Evolutionary conservation across 805 yeast genomes (phyloP).

Genomic region (Blastobotrys mokoenaii): DNA sequence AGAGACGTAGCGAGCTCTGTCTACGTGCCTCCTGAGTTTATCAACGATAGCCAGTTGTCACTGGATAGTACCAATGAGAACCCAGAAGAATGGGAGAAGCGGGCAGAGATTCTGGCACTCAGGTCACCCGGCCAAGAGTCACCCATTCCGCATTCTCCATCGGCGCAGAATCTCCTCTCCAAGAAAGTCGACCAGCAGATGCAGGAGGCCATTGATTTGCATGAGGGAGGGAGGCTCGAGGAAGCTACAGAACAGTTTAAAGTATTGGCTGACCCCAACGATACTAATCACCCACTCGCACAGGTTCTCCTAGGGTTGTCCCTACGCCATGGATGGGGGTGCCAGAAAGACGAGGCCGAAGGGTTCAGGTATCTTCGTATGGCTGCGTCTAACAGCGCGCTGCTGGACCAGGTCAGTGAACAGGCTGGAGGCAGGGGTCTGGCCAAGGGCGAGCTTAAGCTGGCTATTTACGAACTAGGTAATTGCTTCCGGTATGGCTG

Average conservation of each 20-base stretch:
- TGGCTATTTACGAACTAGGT: slow-evolving; percentile 27
- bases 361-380: slow-evolving; percentile 20
- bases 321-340: slow-evolving; percentile 29
- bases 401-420: slow-evolving; percentile 13
- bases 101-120: neutral
- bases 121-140: neutral
- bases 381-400: slow-evolving; percentile 21
- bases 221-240: slow-evolving; percentile 20
- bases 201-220: slow-evolving; percentile 23
- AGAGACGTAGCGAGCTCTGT: neutral
- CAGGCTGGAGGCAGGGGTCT: slow-evolving; percentile 13
- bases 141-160: neutral
- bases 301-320: slow-evolving; percentile 26
- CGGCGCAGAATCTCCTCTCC: neutral
- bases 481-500: slow-evolving; percentile 27
- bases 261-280: slow-evolving; percentile 21
- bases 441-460: slow-evolving; percentile 19
- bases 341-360: slow-evolving; percentile 11
- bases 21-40: neutral
- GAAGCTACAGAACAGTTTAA: slow-evolving; percentile 16
- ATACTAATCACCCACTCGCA: slow-evolving; percentile 21
- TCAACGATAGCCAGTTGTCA: neutral
- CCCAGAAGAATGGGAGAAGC: neutral
- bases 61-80: neutral
- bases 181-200: slow-evolving; percentile 13